A percentile compares a stretch with the other conserved stretches of the same genome.
phyloP scores from a whole-genome alignment of 768 basidiomycete genomes.

The Suillus fuscotomentosus region DNA sequence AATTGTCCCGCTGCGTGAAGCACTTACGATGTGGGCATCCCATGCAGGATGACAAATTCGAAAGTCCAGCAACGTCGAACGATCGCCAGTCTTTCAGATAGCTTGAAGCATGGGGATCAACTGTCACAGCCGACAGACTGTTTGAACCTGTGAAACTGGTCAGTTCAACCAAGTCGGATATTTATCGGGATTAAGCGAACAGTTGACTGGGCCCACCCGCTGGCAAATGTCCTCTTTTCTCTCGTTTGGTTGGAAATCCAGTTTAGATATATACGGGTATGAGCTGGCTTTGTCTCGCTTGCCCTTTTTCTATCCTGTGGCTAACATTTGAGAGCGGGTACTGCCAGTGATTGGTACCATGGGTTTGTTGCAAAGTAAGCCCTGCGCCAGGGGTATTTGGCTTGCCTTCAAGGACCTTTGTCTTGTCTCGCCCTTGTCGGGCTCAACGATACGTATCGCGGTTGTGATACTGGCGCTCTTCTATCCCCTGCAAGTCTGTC shows the following conservation, averaged over 20 bases:
- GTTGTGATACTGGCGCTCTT: background rate
- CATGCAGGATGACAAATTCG: background rate
- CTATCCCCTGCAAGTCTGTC: background rate
- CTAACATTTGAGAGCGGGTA: background rate
- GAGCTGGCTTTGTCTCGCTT: no score
- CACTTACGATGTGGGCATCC: background rate
- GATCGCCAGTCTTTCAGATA: background rate
- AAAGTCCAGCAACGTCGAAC: background rate
- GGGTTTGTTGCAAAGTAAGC: background rate
- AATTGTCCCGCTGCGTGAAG: background rate
- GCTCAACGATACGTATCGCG: background rate
- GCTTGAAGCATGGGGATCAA: no score
- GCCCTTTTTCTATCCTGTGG: background rate
- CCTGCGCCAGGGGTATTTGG: background rate
- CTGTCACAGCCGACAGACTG: no score
- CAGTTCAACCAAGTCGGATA: no score
- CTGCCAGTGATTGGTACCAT: background rate
- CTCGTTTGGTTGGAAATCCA: background rate
- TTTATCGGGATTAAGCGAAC: no score
- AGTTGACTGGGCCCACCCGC: no score
- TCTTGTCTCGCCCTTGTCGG: background rate
- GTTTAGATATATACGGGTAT: background rate
- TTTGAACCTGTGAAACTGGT: no score
- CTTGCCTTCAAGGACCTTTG: background rate
- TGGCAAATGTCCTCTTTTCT: no score